Evolutionary conservation across 805 yeast species (phyloP), one percentile per base, ranked within the genome.

Genomic region (Candida ortonii): DNA sequence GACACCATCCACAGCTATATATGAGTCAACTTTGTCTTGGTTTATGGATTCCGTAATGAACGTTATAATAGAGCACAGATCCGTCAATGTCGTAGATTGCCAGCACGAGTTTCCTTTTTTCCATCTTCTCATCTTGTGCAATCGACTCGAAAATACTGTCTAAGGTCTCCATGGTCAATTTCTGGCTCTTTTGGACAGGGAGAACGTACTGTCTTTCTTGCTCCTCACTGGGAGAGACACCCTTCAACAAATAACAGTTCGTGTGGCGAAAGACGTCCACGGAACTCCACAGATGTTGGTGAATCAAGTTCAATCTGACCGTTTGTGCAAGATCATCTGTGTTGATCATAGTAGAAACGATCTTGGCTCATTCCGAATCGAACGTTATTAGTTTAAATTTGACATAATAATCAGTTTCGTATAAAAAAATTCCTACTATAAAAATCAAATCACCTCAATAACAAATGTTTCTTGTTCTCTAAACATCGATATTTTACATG

Each of bases 11-110:
- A 25, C 5, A 30, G 28, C 20, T 32, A 29, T 15, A 23, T 31
- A 21, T 33, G 25, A 27, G 24, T 5, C 28, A 42, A 24, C 41
- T 39, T 22, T 43, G 44, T 38, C 73, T 67, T 1, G 89, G 89
- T 52, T 76, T 76, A 21, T 68, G 75, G 7, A 81, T 57, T 4
- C 89, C 89, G 47, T 76, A 77, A 53, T 80, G 76, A 12, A 79
- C 65, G 52, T 74, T 73, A 54, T 83, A 82, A 47, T 77, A 83
- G n/a, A 80, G 80, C 13, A 80, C 67, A 0, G 88, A 78, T 2
- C 86, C 80, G 52, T 83, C 93, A 36, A 70, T 70, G 46, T 73
- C 78, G 3, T 73, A 68, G 6, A 82, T 62, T 0, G 75, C 88
- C 19, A 77, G 43, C 0, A 79, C 61, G 3, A 83, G 42, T 37